phyloP scores from a whole-genome alignment of 306 rosid genomes.

The Lotus japonicus region DNA sequence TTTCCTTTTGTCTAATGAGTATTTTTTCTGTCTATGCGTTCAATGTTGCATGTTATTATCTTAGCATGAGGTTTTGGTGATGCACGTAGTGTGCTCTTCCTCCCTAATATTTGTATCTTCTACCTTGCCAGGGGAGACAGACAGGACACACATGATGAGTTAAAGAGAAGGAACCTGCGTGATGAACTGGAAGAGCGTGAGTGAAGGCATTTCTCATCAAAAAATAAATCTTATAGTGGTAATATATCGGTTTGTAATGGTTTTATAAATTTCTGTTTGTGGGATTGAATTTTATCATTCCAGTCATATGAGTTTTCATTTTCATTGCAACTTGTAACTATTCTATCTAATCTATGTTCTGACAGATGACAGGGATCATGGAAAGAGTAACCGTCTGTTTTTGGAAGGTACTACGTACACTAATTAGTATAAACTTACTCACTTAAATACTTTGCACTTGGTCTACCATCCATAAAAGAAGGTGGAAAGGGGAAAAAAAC shows the following conservation, averaged over 20 bases:
- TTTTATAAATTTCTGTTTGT: neutral
- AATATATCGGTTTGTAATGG: neutral
- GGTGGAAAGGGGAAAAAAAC: neutral
- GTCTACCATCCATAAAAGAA: neutral
- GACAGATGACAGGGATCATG: slow-evolving; percentile 89
- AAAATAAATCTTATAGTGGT: slow-evolving; percentile 74
- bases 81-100: neutral
- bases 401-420: slow-evolving; percentile 58
- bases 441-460: neutral
- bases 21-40: neutral
- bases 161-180: slow-evolving; percentile 77
- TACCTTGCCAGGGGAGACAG: slow-evolving; percentile 63
- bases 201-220: slow-evolving; percentile 84
- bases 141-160: slow-evolving; percentile 82
- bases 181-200: slow-evolving; percentile 93
- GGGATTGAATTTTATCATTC: neutral
- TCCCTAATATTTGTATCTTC: neutral
- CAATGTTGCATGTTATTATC: neutral
- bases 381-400: slow-evolving; percentile 61
- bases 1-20: neutral
- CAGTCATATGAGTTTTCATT: neutral
- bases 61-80: neutral
- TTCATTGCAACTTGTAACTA: neutral
- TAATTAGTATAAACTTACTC: neutral
- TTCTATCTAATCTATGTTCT: slow-evolving; percentile 24